Conservation (phyloP, 2,329 filamentous ascomycete genomes). For the Lachnum nothofagi region DNA sequence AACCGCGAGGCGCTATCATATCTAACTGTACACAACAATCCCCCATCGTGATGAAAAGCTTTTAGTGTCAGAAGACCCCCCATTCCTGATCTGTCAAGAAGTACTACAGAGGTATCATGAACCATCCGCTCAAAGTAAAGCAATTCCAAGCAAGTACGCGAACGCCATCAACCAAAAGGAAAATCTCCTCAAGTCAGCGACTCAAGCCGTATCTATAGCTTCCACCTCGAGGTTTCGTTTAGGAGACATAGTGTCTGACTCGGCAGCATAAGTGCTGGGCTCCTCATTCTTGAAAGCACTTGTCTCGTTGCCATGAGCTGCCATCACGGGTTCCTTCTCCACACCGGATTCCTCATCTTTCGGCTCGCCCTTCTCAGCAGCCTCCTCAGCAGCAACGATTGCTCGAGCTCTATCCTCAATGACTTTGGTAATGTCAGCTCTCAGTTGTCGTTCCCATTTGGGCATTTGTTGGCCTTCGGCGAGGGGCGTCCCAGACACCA, state of each 20-base stretch:
- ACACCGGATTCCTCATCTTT: too few species aligned
- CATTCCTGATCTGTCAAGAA: too few species aligned
- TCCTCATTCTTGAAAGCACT: neutral
- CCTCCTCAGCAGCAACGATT: neutral
- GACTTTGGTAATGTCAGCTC: conserved; percentile 21
- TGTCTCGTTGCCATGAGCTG: neutral
- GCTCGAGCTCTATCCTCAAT: conserved; percentile 8
- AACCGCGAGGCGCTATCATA: too few species aligned
- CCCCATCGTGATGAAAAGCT: too few species aligned
- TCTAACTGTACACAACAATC: too few species aligned
- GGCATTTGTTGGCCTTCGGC: conserved; percentile 27
- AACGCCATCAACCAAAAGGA: neutral
- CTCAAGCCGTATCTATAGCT: too few species aligned
- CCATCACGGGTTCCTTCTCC: too few species aligned
- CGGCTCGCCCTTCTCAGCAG: neutral
- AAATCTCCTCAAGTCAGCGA: too few species aligned
- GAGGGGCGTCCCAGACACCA: conserved; percentile 26
- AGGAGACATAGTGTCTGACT: neutral
- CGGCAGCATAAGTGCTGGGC: neutral
- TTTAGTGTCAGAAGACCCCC: too few species aligned
- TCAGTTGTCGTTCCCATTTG: conserved; percentile 27
- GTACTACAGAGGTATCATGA: too few species aligned
- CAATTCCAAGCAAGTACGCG: too few species aligned
- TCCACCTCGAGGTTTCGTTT: neutral
- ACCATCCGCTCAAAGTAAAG: too few species aligned